Base-by-base conservation (phyloP, 2,329 filamentous ascomycete species). In the Fusarium tjaetaba region DNA sequence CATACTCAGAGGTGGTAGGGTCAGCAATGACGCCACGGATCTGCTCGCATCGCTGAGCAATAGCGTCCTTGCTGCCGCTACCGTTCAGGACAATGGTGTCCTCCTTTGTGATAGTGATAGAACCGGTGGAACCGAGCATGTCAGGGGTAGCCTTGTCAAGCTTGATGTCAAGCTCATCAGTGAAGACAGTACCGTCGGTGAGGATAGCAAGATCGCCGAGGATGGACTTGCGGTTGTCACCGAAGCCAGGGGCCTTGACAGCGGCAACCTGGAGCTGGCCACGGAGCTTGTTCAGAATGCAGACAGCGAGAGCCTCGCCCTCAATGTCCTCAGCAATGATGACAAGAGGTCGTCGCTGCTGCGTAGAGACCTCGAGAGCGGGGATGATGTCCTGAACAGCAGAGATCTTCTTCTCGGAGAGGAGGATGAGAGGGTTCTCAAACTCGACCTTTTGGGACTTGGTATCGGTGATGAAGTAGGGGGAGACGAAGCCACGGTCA, bases 351-450 rank as follows among this genome's bases (percentile, higher is more conserved):
- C 96, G 94, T 84, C 96, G 95, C 83, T 94, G 90, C 86, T 97
- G 95, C 79, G 96, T 97, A 68, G 96, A 98, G 78, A 94, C 94
- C 89, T 99, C 96, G 65, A 99, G 94, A 75, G 96, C 95, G 75
- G 96, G 96, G 81, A 99, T 96, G 82, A 99, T 98, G 85, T 99
- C 96, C 88, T 98, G 96, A 68, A 98, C 96, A 70, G 95, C 94
- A 59, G 96, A 99, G 86, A 99, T 99, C 92, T 99, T 99, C 94
- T 98, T 98, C 91, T 99, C 96, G 14, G 96, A 98, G 63, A 99
- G 94, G 57, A 99, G 93, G 84, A 99, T 96, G 82, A 99, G 87
- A 76, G 96, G 96, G 91, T 99, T 98, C 92, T 99, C 96, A 78
- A 99, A 99, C 88, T 99, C 96, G 66, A 98, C 95, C 92, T 99